Percentiles rank a stretch among this genome's conserved stretches.
These are phyloP conservation scores for Colletotrichum godetiae DNA, from an alignment of 2,329 filamentous ascomycete genomes.

Conservation along the genomic window DNA sequence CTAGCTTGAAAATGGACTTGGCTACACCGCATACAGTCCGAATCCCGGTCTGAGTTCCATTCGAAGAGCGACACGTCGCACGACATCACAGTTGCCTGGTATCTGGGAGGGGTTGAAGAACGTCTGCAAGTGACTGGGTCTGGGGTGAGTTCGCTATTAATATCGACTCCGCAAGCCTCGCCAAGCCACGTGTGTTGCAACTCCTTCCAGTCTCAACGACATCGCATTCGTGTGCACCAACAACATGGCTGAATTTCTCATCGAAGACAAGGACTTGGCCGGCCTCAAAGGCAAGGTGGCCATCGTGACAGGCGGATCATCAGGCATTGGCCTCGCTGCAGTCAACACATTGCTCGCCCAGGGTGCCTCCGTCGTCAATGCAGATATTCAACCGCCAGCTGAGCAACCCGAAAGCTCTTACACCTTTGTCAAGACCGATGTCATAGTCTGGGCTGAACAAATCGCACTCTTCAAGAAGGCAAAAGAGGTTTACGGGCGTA, in stretches of 20 bases:
- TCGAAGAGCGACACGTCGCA: background rate
- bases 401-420: slow-evolving; percentile 41
- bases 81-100: background rate
- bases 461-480: slow-evolving; percentile 62
- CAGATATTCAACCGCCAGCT: slow-evolving; percentile 60
- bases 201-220: background rate
- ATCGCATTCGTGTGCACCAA: background rate
- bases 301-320: slow-evolving; percentile 76
- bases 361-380: slow-evolving; percentile 66
- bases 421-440: slow-evolving; percentile 58
- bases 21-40: background rate
- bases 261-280: slow-evolving; percentile 55
- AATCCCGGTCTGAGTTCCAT: background rate
- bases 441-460: slow-evolving; percentile 62
- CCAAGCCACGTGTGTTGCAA: background rate
- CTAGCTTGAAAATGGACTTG: background rate
- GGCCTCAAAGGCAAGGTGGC: slow-evolving; percentile 72
- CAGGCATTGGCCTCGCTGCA: slow-evolving; percentile 78
- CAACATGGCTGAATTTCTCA: slow-evolving; percentile 56
- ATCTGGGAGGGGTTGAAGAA: no score
- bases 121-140: background rate
- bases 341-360: slow-evolving; percentile 60
- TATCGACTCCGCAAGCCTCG: background rate
- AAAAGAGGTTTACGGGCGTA: slow-evolving; percentile 74
- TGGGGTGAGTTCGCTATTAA: background rate